Conservation (phyloP, 2,329 filamentous ascomycete species). For the Ustulina deusta region DNA sequence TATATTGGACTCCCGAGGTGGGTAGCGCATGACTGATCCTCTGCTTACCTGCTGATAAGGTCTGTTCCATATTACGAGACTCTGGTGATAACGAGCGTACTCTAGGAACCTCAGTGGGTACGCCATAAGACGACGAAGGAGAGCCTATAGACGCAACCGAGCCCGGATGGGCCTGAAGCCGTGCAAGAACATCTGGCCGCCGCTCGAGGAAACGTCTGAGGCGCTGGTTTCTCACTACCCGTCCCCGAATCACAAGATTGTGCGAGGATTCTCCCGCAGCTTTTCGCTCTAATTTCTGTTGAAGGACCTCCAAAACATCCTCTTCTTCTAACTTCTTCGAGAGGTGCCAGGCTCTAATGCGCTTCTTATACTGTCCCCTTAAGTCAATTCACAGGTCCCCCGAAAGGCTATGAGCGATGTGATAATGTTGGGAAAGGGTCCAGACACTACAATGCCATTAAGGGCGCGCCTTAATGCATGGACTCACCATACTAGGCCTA, state of each 20-base stretch:
- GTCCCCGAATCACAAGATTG: slow-evolving; percentile 55
- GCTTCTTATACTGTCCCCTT: slow-evolving; percentile 54
- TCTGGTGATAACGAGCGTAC: slow-evolving; percentile 39
- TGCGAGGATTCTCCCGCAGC: slow-evolving; percentile 50
- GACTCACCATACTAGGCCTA: slow-evolving; percentile 54
- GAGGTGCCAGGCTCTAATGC: slow-evolving; percentile 57
- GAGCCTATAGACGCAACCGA: slow-evolving; percentile 18
- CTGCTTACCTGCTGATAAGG: slow-evolving; percentile 40
- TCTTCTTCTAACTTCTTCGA: slow-evolving; percentile 58
- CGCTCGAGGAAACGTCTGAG: slow-evolving; percentile 57
- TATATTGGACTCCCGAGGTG: not conserved
- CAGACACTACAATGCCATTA: slow-evolving; percentile 26
- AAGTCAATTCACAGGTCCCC: slow-evolving; percentile 44
- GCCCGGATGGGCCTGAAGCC: slow-evolving; percentile 27
- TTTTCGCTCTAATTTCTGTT: slow-evolving; percentile 54
- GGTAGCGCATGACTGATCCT: not conserved
- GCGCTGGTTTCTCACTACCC: slow-evolving; percentile 55
- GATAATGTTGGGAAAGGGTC: slow-evolving; percentile 22
- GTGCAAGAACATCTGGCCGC: slow-evolving; percentile 48
- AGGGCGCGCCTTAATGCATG: slow-evolving; percentile 22
- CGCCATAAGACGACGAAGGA: slow-evolving; percentile 21
- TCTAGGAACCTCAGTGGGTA: slow-evolving; percentile 29
- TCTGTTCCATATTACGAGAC: slow-evolving; percentile 41
- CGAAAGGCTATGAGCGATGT: slow-evolving; percentile 9
- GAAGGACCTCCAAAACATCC: slow-evolving; percentile 56